Evolutionary conservation across 2,329 filamentous ascomycete genomes (phyloP).

Genomic region (Trichoderma atrobrunneum): DNA sequence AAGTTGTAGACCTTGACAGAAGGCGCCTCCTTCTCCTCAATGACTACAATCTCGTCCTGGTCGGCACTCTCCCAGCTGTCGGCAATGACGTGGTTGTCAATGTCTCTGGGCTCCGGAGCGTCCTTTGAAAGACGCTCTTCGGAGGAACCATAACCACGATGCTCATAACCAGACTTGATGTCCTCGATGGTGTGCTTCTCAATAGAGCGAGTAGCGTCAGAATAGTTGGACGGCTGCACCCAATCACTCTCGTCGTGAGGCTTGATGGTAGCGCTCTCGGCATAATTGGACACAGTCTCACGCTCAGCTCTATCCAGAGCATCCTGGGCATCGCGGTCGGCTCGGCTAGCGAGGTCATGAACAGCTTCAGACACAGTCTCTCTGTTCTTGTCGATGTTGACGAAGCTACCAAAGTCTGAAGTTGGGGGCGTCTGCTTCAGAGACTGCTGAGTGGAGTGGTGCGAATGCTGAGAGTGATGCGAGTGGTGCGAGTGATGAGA

Average conservation of each 20-base stretch:
- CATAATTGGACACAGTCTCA: conserved; percentile 46
- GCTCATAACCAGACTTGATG: conserved; percentile 53
- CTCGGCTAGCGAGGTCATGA: conserved; percentile 58
- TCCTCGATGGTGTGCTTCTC: conserved; percentile 23
- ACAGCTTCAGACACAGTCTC: conserved; percentile 72
- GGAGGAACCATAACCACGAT: conserved; percentile 51
- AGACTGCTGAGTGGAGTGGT: conserved; percentile 26
- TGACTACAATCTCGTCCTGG: conserved; percentile 61
- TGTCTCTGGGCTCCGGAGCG: conserved; percentile 48
- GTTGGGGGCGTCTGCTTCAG: conserved; percentile 30
- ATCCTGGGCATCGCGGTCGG: conserved; percentile 58
- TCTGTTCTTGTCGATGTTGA: conserved; percentile 53
- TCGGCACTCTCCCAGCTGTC: conserved; percentile 92
- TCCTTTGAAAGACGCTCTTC: conserved; percentile 43
- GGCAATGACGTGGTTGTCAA: conserved; percentile 61
- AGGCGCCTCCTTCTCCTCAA: conserved; percentile 63
- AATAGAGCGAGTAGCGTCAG: conserved; percentile 18
- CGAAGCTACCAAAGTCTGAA: conserved; percentile 31
- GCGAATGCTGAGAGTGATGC: conserved; percentile 26
- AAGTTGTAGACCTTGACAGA: conserved; percentile 88
- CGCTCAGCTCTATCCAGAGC: conserved; percentile 58
- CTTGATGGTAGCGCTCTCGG: conserved; percentile 29
- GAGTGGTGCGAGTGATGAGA: conserved; percentile 25
- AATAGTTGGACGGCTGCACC: conserved; percentile 21
- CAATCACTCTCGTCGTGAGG: conserved; percentile 45